Conservation (phyloP, 495 filamentous ascomycete genomes). For the Xylaria curta region DNA sequence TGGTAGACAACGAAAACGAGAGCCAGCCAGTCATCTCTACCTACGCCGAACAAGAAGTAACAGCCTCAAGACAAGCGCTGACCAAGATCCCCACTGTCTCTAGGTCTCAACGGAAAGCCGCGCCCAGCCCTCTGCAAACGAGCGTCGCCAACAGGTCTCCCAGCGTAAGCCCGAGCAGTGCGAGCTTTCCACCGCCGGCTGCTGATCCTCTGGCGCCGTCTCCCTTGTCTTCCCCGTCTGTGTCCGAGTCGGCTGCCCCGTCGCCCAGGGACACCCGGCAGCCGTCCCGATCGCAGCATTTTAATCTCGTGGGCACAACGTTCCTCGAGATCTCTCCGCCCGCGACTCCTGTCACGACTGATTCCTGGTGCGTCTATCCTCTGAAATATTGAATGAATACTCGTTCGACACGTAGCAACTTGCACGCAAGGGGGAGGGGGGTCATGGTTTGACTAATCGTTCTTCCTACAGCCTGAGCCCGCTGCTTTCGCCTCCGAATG, state of each 20-base stretch:
- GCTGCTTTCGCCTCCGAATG: constrained; percentile 49
- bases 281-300: constrained; percentile 15
- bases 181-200: constrained; percentile 42
- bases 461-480: constrained; percentile 39
- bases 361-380: constrained; percentile 45
- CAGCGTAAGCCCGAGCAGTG: constrained; percentile 48
- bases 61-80: constrained; percentile 40
- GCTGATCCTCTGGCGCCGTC: constrained; percentile 37
- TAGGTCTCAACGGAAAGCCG: constrained; percentile 49
- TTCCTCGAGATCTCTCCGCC: constrained; percentile 27
- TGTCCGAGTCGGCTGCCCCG: neutral
- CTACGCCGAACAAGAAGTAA: neutral
- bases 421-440: neutral
- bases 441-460: constrained; percentile 34
- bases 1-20: constrained; percentile 1
- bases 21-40: constrained; percentile 9
- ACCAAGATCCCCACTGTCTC: constrained; percentile 45
- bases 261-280: constrained; percentile 15
- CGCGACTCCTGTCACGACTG: constrained; percentile 18
- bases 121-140: constrained; percentile 51
- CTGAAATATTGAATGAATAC: neutral
- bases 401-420: constrained; percentile 3
- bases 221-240: constrained; percentile 27
- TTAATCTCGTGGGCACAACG: constrained; percentile 16
- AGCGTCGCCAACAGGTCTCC: constrained; percentile 48